A percentile compares a stretch with the other conserved stretches of the same genome.
phyloP scores from a whole-genome alignment of 768 basidiomycete species.

The Tulasnella sp. region DNA sequence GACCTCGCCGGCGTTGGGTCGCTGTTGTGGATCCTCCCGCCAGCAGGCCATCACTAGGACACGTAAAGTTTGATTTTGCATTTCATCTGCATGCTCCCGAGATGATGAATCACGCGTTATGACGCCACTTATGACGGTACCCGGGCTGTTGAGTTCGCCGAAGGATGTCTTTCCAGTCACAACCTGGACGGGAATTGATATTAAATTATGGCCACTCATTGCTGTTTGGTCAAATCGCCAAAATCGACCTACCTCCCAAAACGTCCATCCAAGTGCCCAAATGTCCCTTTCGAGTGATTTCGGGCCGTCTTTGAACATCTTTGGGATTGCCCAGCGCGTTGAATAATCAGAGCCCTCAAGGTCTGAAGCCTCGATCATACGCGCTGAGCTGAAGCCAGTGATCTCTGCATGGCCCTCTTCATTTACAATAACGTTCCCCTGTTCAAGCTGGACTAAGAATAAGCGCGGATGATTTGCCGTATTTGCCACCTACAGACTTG shows the following conservation, averaged over 20 bases:
- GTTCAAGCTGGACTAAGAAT: background rate
- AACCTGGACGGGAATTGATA: background rate
- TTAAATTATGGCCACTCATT: no score
- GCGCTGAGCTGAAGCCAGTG: background rate
- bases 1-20: background rate
- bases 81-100: background rate
- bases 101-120: background rate
- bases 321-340: background rate
- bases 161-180: background rate
- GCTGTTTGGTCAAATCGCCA: background rate
- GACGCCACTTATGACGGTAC: background rate
- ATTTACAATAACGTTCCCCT: background rate
- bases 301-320: background rate
- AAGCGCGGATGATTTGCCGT: background rate
- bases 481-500: background rate
- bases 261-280: background rate
- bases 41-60: background rate
- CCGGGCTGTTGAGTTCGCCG: background rate
- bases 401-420: background rate
- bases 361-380: background rate
- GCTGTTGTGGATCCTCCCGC: background rate
- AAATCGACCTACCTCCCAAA: background rate
- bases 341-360: background rate
- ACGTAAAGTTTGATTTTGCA: background rate
- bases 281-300: background rate